Evolutionary conservation across 306 rosid genomes (phyloP), one percentile per base, ranked within the genome.

Genomic region (Corylus americana): DNA sequence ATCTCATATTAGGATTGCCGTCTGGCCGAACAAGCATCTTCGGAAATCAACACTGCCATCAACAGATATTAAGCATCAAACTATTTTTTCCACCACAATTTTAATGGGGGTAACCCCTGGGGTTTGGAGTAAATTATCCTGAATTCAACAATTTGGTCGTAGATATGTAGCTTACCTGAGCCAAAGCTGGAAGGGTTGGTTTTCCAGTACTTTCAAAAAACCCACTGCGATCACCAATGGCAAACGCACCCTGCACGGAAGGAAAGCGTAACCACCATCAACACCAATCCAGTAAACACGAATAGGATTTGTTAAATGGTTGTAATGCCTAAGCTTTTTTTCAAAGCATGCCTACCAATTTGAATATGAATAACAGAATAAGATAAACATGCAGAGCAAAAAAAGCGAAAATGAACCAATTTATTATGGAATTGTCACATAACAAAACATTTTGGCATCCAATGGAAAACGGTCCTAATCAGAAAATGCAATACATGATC

Each of bases 161-260:
- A 20, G 29, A 9, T 58, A 8, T 22, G 20, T 74, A 57, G 68
- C 86, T 59, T 87, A 91, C 98, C 89, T 93, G 98, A 79, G 98
- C 99, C 83, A 95, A 85, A 74, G 98, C 99, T 9, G 97, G 99
- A 79, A 95, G 97, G 47, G 72, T 54, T 68, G 88, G 85, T 83
- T 81, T 95, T 75, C 99, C 99, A 1, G 98, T 95, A 78, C 98
- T 91, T 81, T 93, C n/a, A n/a, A 93, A 74, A 95, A 50, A 0
- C 88, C 97, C 99, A 75, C 97, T 82, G 87, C 98, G 93, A 81
- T 95, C 99, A 31, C 99, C 98, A 72, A 95, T 90, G 54, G 99
- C 83, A 74, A 87, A 95, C 83, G 93, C 81, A 77, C 93, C 99
- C 68, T 90, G 83, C 57, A 86, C 86, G 0, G 92, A 84, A 73